Percentiles rank a stretch among this genome's conserved stretches.
Conservation (phyloP, 345 rosid genomes). For the Brassica incana region DNA sequence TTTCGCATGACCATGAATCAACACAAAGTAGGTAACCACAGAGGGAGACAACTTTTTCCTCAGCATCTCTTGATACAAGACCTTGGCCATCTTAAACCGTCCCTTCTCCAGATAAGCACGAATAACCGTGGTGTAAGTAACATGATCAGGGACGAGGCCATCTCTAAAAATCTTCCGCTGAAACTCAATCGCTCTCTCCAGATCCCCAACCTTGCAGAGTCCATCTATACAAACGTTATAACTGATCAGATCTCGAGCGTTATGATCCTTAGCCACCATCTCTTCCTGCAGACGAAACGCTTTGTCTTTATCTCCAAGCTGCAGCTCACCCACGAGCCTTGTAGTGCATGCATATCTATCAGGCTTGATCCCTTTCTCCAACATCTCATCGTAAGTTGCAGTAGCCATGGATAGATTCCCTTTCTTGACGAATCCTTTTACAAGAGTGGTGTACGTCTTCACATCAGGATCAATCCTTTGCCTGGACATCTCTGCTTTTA, state of each 20-base stretch:
- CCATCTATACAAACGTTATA: slow-evolving; percentile 63
- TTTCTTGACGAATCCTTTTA: slow-evolving; percentile 54
- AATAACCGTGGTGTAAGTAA: slow-evolving; percentile 64
- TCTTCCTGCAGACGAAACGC: slow-evolving; percentile 62
- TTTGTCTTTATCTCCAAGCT: slow-evolving; percentile 49
- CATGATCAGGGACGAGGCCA: slow-evolving; percentile 61
- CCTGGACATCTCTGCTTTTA: slow-evolving; percentile 62
- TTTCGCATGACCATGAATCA: slow-evolving; percentile 68
- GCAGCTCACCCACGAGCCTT: slow-evolving; percentile 53
- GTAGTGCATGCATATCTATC: slow-evolving; percentile 57
- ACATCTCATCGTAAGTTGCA: slow-evolving; percentile 59
- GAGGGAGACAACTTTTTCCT: slow-evolving; percentile 53
- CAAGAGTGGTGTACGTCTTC: slow-evolving; percentile 63
- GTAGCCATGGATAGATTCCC: slow-evolving; percentile 53
- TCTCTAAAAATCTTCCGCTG: slow-evolving; percentile 50
- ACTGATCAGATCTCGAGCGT: slow-evolving; percentile 50
- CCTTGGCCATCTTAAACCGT: slow-evolving; percentile 49
- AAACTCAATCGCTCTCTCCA: slow-evolving; percentile 48
- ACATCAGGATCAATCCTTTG: slow-evolving; percentile 59
- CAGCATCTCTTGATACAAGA: slow-evolving; percentile 53
- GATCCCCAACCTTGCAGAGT: slow-evolving; percentile 49
- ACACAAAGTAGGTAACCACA: slow-evolving; percentile 65
- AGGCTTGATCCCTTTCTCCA: slow-evolving; percentile 52
- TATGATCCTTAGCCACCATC: slow-evolving; percentile 49
- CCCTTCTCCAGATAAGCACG: slow-evolving; percentile 57